phyloP scores from a whole-genome alignment of 345 rosid genomes.

The Eucalyptus albens region DNA sequence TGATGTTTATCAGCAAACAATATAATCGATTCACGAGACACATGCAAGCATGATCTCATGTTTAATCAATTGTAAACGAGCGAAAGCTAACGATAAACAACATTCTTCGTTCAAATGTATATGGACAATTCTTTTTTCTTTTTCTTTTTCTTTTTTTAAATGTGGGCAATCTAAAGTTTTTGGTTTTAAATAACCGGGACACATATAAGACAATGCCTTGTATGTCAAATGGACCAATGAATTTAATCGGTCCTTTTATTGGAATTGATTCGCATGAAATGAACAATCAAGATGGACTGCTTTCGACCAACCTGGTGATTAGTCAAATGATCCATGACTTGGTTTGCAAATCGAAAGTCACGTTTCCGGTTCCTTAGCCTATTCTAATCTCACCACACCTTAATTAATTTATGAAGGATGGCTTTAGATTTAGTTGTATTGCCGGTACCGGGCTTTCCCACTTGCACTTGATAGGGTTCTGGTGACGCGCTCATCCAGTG shows the following conservation, averaged over 20 bases:
- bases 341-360: not conserved
- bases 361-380: not conserved
- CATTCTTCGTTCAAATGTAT: not conserved
- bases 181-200: too few relatives aligned
- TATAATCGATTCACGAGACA: not conserved
- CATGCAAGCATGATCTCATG: not conserved
- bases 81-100: not conserved
- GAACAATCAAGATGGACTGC: not conserved
- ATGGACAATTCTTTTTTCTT: not conserved
- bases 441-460: not conserved
- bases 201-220: not conserved
- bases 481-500: not conserved
- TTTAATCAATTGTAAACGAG: too few relatives aligned
- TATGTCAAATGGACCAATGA: not conserved
- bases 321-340: not conserved
- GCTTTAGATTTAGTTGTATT: not conserved
- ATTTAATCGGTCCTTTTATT: not conserved
- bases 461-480: not conserved
- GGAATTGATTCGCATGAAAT: not conserved
- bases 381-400: not conserved
- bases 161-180: not conserved
- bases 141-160: too few relatives aligned
- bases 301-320: not conserved
- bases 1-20: not conserved
- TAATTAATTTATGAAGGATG: not conserved